phyloP scores from a whole-genome alignment of 441 rosid species.

The Pelargonium cotyledonis region DNA sequence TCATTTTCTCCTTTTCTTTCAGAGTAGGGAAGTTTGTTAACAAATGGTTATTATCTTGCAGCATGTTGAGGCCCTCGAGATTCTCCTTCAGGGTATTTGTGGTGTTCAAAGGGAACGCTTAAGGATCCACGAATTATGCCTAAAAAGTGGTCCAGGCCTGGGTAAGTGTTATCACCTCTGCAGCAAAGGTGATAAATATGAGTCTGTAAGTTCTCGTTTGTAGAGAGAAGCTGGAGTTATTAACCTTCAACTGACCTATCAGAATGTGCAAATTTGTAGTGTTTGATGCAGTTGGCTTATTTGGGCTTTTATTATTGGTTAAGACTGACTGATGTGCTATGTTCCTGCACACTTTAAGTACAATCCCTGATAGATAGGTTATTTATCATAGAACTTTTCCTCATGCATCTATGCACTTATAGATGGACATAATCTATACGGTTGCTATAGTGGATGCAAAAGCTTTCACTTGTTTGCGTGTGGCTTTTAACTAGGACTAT shows the following conservation, averaged over 20 bases:
- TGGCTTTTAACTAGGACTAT: neutral
- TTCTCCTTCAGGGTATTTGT: conserved; percentile 95
- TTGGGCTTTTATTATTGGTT: neutral
- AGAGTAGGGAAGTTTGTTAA: neutral
- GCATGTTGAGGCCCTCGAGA: conserved; percentile 95
- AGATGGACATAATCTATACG: too few relatives aligned
- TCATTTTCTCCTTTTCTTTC: neutral
- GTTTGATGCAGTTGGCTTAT: neutral
- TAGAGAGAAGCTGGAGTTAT: too few relatives aligned
- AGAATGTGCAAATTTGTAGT: neutral
- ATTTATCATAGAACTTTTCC: too few relatives aligned
- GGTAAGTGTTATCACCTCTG: conserved; percentile 31
- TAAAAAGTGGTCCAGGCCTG: conserved; percentile 69
- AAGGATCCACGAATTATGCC: conserved; percentile 80
- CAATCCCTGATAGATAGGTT: too few relatives aligned
- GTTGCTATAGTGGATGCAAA: neutral
- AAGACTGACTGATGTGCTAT: neutral
- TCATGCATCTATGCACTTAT: neutral
- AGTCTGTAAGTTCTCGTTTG: neutral
- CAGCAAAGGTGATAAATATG: neutral
- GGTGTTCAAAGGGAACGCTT: conserved; percentile 79
- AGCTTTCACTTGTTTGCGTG: neutral
- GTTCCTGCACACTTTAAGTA: neutral
- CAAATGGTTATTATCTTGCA: conserved; percentile 21
- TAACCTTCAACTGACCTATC: neutral